Evolutionary conservation across 2,329 filamentous ascomycete species (phyloP), one percentile per base, ranked within the genome.

Genomic region (Alternaria rosae): DNA sequence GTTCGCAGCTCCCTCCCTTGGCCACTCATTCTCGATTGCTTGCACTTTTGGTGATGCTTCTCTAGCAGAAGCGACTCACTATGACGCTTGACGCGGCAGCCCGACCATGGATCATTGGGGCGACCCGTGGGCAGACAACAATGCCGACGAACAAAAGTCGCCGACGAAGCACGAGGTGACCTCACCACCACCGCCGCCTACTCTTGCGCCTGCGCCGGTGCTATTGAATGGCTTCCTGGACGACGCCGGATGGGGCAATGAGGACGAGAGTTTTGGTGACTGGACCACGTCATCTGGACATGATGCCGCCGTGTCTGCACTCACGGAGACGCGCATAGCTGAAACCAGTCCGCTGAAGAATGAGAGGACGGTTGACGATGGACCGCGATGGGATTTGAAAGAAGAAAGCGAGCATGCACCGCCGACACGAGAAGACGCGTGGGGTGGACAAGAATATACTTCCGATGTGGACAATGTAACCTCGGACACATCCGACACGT

Each of bases 51-150:
- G 70, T 70, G 66, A 78, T 78, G 75, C 73, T 73, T 70, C 64
- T 64, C 54, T 73, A 69, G 59, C 62, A 68, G 65, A 68, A 63
- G 65, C 65, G 58, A 61, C 71, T 71, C 76, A 78, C 65, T 76
- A 79, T 79, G 77, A 77, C 70, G 76, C 70, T 66, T 72, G 62
- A 65, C 53, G 70, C 61, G 58, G 54, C 62, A 59, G 63, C 64
- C 56, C 69, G 68, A 79, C 63, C 59, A 80, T 80, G 78, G 78
- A 80, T 74, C 74, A 79, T 67, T 80, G 78, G 78, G 75, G 76
- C 66, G 78, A 80, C 76, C 78, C 78, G 69, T 80, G 78, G 78
- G 77, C 77, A 41, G 59, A 61, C 64, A 76, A 79, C 67, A 72
- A 78, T 72, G 64, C 67, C 69, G 64, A 67, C 59, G 60, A 67